phyloP scores from a whole-genome alignment of 129 eudicot species.

The Flaveria ramosissima region DNA sequence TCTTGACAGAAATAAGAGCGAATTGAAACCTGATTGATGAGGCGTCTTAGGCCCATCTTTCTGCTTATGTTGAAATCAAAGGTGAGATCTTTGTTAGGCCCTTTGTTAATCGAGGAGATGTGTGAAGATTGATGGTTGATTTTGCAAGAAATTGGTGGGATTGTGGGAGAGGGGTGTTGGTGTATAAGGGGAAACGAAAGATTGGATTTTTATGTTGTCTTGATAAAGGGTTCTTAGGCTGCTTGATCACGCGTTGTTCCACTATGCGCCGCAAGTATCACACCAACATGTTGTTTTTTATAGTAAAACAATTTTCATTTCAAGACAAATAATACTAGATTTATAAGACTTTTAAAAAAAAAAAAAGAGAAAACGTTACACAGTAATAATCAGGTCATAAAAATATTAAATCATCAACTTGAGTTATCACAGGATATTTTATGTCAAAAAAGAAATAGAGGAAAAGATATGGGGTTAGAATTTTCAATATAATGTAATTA shows the following conservation, averaged over 20 bases:
- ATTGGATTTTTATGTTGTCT: slow-evolving; percentile 24
- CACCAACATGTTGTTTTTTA: background rate
- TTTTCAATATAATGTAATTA: too few relatives aligned
- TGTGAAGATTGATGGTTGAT: slow-evolving; percentile 23
- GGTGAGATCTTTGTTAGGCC: slow-evolving; percentile 25
- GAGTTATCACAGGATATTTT: too few relatives aligned
- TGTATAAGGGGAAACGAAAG: background rate
- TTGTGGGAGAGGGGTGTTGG: background rate
- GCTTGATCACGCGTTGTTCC: slow-evolving; percentile 12
- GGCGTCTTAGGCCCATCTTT: slow-evolving; percentile 41
- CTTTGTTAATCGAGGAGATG: slow-evolving; percentile 22
- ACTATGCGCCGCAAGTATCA: slow-evolving; percentile 1
- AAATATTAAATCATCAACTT: too few relatives aligned
- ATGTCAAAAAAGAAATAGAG: too few relatives aligned
- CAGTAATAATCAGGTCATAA: too few relatives aligned
- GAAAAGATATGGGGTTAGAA: too few relatives aligned
- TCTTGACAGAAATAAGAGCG: slow-evolving; percentile 1
- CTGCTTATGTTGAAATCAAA: slow-evolving; percentile 18
- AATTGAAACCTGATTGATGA: slow-evolving; percentile 34
- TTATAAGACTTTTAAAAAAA: too few relatives aligned
- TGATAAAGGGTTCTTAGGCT: slow-evolving; percentile 13
- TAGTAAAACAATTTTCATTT: too few relatives aligned
- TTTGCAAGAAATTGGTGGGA: slow-evolving; percentile 15
- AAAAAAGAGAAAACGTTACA: too few relatives aligned
- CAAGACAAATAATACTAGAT: too few relatives aligned